These are phyloP conservation scores for Diaporthe australafricana DNA, from an alignment of 2,329 filamentous ascomycete species.

Conservation along the genomic window DNA sequence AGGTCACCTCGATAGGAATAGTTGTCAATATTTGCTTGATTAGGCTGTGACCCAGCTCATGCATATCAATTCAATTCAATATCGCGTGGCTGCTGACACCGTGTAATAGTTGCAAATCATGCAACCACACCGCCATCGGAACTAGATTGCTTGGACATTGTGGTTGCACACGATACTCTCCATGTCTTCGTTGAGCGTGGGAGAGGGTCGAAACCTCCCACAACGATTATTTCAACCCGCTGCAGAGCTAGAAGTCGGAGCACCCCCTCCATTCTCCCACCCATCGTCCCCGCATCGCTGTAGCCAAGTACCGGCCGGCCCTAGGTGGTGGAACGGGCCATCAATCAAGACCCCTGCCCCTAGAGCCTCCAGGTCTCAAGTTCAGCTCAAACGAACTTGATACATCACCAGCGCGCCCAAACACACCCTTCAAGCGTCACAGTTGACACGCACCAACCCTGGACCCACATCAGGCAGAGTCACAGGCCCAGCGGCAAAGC, in stretches of 20 bases:
- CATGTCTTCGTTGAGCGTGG: no score
- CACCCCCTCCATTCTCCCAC: no score
- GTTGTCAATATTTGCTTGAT: background rate
- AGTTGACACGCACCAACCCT: constrained; percentile 6
- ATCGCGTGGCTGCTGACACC: constrained; percentile 16
- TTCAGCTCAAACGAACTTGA: constrained; percentile 44
- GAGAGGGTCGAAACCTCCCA: no score
- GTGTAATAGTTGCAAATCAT: background rate
- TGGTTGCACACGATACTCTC: background rate
- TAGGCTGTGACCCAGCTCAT: background rate
- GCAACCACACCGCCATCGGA: background rate
- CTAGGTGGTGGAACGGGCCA: background rate
- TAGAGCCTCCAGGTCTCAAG: constrained; percentile 17
- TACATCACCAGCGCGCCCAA: constrained; percentile 37
- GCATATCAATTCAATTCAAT: background rate
- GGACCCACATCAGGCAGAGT: background rate
- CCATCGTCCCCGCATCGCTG: no score
- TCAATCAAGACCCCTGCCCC: constrained; percentile 22
- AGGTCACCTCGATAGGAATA: constrained; percentile 20
- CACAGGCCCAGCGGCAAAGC: background rate
- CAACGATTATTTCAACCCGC: no score
- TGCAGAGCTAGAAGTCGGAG: no score
- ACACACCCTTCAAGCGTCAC: constrained; percentile 11
- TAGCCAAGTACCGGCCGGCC: background rate
- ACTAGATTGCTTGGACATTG: background rate